Conservation (phyloP, 257 asterid genomes). For the Solanum tacnaense region DNA sequence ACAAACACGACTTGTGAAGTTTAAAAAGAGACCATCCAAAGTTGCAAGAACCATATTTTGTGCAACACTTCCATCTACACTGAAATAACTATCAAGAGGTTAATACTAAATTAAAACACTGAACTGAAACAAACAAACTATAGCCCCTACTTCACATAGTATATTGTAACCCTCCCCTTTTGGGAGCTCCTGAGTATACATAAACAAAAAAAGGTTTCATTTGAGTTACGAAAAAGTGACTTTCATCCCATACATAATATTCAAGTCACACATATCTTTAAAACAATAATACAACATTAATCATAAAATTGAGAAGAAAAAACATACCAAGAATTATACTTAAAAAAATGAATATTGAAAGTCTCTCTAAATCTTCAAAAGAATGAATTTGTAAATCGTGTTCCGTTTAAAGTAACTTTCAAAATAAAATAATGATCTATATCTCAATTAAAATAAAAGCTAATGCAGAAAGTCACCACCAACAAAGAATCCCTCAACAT, state of each 20-base stretch:
- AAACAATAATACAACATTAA: background rate
- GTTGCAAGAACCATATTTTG: too few species aligned
- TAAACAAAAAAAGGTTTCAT: too few species aligned
- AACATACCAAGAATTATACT: background rate
- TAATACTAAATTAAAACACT: too few species aligned
- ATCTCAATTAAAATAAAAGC: too few species aligned
- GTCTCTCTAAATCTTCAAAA: background rate
- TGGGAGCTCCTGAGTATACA: background rate
- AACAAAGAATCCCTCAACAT: too few species aligned
- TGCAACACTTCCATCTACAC: too few species aligned
- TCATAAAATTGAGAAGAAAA: background rate
- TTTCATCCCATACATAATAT: background rate
- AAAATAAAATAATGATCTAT: too few species aligned
- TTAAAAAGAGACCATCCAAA: too few species aligned
- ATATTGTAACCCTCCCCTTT: background rate
- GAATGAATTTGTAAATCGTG: background rate
- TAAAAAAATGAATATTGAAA: background rate
- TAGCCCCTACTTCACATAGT: background rate
- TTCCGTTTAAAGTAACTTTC: too few species aligned
- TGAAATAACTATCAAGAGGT: too few species aligned
- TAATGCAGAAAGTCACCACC: too few species aligned
- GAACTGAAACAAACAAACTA: background rate
- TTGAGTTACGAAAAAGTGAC: background rate
- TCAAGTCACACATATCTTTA: background rate
- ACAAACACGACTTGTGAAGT: too few species aligned